Evolutionary conservation across 176 grass and related monocot species (phyloP).

Genomic region (Carex kokanica): DNA sequence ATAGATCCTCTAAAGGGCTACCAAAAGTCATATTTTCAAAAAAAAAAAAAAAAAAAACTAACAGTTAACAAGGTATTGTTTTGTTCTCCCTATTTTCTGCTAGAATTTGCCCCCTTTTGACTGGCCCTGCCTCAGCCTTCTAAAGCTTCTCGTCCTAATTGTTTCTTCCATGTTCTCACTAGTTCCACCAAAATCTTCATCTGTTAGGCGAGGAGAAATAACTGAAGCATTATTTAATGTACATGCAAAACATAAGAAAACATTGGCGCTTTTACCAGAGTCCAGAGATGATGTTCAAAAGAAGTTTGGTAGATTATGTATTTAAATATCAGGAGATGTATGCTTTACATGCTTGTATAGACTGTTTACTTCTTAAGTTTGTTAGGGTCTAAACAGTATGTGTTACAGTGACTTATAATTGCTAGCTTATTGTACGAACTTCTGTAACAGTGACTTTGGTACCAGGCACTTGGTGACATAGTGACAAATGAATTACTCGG

Average conservation of each 20-base stretch:
- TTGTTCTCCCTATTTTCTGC: background rate
- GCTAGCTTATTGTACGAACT: background rate
- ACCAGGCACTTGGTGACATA: background rate
- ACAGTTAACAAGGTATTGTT: background rate
- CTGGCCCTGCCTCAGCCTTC: background rate
- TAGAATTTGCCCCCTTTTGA: slow-evolving; percentile 8
- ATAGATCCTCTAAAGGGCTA: background rate
- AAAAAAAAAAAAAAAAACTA: background rate
- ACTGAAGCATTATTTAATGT: background rate
- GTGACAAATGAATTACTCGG: too few relatives aligned
- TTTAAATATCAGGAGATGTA: background rate
- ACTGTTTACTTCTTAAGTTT: background rate
- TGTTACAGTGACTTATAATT: background rate
- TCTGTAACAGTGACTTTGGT: background rate
- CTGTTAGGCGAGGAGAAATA: background rate
- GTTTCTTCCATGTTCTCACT: background rate
- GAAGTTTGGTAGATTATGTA: background rate
- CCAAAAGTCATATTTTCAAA: background rate
- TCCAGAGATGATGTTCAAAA: background rate
- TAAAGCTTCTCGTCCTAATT: background rate
- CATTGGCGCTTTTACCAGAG: background rate
- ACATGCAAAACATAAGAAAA: background rate
- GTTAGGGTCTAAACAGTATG: background rate
- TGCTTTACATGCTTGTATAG: background rate
- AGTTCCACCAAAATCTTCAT: slow-evolving; percentile 1